Evolutionary conservation across 768 basidiomycete species (phyloP), one percentile per base, ranked within the genome.

Genomic region (Scleroderma bovista): DNA sequence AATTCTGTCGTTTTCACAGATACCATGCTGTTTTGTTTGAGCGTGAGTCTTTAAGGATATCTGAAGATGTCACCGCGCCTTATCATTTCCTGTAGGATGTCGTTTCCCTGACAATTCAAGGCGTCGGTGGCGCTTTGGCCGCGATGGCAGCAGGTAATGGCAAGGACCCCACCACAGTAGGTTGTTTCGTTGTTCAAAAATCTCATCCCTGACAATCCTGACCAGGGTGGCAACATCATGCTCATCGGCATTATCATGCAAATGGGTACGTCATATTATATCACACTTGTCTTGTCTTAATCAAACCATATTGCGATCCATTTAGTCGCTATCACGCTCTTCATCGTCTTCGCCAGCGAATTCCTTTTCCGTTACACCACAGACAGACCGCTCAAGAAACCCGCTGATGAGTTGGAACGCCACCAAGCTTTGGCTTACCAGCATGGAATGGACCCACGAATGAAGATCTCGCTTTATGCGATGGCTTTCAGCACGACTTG

Each of bases 241-340:
- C 71, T 83, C 11, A 78, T 68, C 1, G 84, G 83, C 45, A 84
- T 87, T 53, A 67, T 71, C 26, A 75, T 85, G 57, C 83, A 86
- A 60, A 62, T 83, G 52, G 61, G 75, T 73, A 42, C 48, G 44
- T 45, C 20, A 13, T 33, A 19, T 40, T 20, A n/a, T 33, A 16
- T 31, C 11, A 3, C 19, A 1, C n/a, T 31, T 15, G 8, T 7
- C 43, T 5, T 29, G 22, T 32, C 22, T 19, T 50, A 22, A 24
- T 36, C 43, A 39, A 31, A 60, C 70, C 11, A 15, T 23, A 16
- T 26, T 11, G 9, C 41, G 6, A 43, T 45, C 4, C 31, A 29
- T 29, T 29, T 29, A 45, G 75, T 69, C 31, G 71, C 74, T n/a
- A 70, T 80, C 47, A 57, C 63, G 6, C 51, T 71, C 20, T 79